Evolutionary conservation across 306 rosid species (phyloP).

Genomic region (Vigna reflexopilosa): DNA sequence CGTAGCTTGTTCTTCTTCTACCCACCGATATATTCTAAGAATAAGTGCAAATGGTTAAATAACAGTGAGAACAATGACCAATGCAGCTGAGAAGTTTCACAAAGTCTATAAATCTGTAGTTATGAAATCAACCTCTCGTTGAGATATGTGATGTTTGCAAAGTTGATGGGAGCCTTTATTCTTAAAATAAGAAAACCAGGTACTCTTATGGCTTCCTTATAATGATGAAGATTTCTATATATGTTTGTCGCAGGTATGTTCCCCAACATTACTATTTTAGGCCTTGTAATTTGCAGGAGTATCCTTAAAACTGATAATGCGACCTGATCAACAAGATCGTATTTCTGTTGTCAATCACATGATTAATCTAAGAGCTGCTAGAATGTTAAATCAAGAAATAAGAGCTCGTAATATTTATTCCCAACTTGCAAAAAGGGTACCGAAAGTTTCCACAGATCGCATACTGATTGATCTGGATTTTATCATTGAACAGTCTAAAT

Average conservation of each 20-base stretch:
- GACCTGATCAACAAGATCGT: constrained; percentile 59
- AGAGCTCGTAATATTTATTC: background rate
- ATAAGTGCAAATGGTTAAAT: constrained; percentile 25
- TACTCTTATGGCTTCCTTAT: constrained; percentile 64
- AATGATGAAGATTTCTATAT: constrained; percentile 76
- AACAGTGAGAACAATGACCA: background rate
- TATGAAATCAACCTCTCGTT: constrained; percentile 65
- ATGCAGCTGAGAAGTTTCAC: background rate
- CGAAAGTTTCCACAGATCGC: constrained; percentile 5
- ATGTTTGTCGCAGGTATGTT: constrained; percentile 73
- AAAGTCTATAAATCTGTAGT: background rate
- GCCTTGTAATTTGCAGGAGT: constrained; percentile 80
- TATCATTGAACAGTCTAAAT: background rate
- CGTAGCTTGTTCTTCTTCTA: constrained; percentile 72
- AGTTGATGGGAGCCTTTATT: constrained; percentile 90
- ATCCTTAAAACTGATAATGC: constrained; percentile 82
- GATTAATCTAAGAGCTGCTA: constrained; percentile 11
- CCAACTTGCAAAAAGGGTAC: constrained; percentile 22
- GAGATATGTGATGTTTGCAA: constrained; percentile 84
- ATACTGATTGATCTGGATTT: background rate
- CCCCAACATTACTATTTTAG: constrained; percentile 85
- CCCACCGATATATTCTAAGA: constrained; percentile 80
- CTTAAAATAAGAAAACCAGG: constrained; percentile 86
- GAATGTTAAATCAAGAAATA: background rate
- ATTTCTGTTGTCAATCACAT: constrained; percentile 28